phyloP scores from a whole-genome alignment of 1,139 yeast species.

The Geotrichum phurueaensis region DNA sequence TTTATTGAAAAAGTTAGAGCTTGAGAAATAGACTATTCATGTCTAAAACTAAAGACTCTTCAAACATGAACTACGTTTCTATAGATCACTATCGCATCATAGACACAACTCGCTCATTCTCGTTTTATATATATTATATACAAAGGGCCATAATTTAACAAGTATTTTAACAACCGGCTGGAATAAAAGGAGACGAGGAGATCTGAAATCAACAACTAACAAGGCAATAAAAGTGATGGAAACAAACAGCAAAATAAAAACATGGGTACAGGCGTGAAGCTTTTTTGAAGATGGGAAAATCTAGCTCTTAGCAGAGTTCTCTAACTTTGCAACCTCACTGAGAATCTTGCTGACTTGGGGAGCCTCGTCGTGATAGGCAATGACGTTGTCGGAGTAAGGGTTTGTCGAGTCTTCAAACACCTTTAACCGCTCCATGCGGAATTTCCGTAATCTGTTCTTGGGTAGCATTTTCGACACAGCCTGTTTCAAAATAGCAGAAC shows the following conservation, averaged over 20 bases:
- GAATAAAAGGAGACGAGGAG: neutral
- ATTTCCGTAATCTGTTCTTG: slow-evolving; percentile 74
- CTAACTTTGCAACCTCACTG: slow-evolving; percentile 9
- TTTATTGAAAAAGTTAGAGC: neutral
- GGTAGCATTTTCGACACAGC: slow-evolving; percentile 98
- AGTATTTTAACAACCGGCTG: neutral
- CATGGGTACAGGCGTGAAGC: neutral
- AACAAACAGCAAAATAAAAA: slow-evolving; percentile 1
- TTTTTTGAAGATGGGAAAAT: neutral
- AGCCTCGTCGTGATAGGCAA: slow-evolving; percentile 78
- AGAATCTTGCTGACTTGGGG: slow-evolving; percentile 21
- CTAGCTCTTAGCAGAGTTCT: slow-evolving; percentile 6
- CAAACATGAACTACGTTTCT: neutral
- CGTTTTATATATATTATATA: neutral
- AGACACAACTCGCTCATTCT: neutral
- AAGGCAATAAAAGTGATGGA: neutral
- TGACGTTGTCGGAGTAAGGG: slow-evolving; percentile 75
- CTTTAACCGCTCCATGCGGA: slow-evolving; percentile 76
- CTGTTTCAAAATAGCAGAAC: slow-evolving; percentile 68
- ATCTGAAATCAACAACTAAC: neutral
- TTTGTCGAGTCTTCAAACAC: slow-evolving; percentile 82
- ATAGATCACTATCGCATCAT: neutral
- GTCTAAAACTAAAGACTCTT: neutral
- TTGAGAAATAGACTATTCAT: neutral
- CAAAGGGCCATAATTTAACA: neutral